Evolutionary conservation across 2,329 filamentous ascomycete species (phyloP).

Genomic region (Talaromyces sp.): DNA sequence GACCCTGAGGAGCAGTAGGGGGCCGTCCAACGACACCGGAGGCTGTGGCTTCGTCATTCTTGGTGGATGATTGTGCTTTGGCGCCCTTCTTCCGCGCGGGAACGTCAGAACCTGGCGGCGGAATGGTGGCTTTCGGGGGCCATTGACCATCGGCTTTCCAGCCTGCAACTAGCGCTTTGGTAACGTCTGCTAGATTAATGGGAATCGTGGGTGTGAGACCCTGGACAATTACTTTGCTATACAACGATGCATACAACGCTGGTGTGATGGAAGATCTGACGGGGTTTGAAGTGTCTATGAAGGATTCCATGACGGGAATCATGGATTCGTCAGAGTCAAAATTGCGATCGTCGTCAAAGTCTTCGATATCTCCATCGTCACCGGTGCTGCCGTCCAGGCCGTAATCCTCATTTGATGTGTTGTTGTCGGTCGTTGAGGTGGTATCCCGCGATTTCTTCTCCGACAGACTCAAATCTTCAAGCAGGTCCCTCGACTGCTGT

Average conservation of each 20-base stretch:
- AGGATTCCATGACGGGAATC: conserved; percentile 67
- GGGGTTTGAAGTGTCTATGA: conserved; percentile 69
- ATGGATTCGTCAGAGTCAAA: conserved; percentile 53
- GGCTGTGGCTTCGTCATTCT: background rate
- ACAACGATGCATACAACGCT: conserved; percentile 73
- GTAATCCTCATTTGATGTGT: background rate
- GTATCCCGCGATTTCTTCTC: conserved; percentile 5
- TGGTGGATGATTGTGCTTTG: conserved; percentile 13
- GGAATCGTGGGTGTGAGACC: conserved; percentile 78
- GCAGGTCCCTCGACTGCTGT: conserved; percentile 4
- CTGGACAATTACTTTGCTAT: conserved; percentile 81
- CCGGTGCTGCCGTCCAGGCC: conserved; percentile 7
- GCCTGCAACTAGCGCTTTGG: conserved; percentile 74
- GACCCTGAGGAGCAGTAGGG: background rate
- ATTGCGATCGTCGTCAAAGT: conserved; percentile 20
- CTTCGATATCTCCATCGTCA: conserved; percentile 6
- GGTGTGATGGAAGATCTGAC: conserved; percentile 74
- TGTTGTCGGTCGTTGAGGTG: background rate
- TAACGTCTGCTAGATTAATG: conserved; percentile 79
- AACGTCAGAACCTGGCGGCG: conserved; percentile 25
- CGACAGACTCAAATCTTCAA: conserved; percentile 11
- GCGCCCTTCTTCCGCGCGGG: conserved; percentile 16
- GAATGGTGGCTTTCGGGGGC: conserved; percentile 61
- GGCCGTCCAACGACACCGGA: background rate
- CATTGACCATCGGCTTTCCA: conserved; percentile 94